Percentiles rank a stretch among this genome's conserved stretches.
phyloP scores from a whole-genome alignment of 768 basidiomycete species.

The Lactifluus pinguis region DNA sequence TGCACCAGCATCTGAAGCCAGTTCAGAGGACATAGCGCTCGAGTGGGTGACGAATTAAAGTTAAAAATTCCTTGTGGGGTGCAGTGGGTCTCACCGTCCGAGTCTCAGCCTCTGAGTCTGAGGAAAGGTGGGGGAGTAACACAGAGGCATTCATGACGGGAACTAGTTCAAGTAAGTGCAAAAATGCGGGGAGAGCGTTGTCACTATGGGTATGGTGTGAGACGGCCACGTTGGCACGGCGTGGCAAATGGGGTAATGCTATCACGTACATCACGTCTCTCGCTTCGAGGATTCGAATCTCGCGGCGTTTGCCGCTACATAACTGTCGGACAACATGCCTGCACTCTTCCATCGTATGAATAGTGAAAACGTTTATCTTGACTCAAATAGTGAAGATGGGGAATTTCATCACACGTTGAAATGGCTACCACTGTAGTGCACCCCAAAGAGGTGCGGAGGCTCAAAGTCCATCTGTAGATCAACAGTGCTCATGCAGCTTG shows the following conservation, averaged over 20 bases:
- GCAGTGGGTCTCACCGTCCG: neutral
- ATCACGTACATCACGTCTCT: conserved; percentile 8
- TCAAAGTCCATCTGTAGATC: neutral
- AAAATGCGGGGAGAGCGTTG: conserved; percentile 15
- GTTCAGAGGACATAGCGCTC: conserved; percentile 3
- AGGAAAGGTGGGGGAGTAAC: neutral
- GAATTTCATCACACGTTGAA: neutral
- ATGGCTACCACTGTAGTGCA: neutral
- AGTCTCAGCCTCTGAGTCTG: neutral
- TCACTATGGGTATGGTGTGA: conserved; percentile 1
- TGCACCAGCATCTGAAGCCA: neutral
- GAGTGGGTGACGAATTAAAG: neutral
- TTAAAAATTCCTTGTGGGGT: neutral
- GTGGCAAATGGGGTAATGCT: conserved; percentile 6
- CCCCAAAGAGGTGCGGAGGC: neutral
- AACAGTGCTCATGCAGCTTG: neutral
- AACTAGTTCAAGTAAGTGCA: conserved; percentile 11
- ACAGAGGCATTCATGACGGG: neutral
- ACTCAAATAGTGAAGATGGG: neutral
- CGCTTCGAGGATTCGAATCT: neutral
- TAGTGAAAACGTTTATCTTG: neutral
- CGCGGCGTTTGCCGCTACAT: conserved; percentile 4
- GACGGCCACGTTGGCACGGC: conserved; percentile 11
- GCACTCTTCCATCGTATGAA: neutral
- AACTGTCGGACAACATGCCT: neutral